phyloP scores from a whole-genome alignment of 352 stramenopile species.

The Pythium pyrilobum region DNA sequence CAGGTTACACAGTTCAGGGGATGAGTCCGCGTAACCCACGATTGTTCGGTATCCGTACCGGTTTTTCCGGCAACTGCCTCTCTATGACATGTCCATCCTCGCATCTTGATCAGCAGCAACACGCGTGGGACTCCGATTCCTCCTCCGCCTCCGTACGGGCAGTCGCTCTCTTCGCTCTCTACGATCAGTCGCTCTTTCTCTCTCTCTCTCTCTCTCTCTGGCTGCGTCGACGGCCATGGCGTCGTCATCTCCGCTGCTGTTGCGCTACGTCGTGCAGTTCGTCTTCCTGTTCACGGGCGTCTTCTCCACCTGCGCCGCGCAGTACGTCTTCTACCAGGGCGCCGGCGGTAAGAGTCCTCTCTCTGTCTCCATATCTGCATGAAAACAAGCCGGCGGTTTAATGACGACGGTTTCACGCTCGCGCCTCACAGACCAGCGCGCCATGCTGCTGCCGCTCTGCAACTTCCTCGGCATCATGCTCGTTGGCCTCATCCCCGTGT shows the following conservation, averaged over 20 bases:
- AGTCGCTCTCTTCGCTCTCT: background rate
- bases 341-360: slow-evolving; percentile 28
- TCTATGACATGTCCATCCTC: too few species aligned
- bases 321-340: slow-evolving; percentile 83
- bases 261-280: slow-evolving; percentile 35
- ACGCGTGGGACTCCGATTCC: too few species aligned
- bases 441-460: slow-evolving; percentile 83
- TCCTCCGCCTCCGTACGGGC: too few species aligned
- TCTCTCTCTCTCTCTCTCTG: background rate
- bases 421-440: slow-evolving; percentile 40
- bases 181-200: background rate
- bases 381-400: too few species aligned
- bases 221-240: background rate
- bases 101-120: too few species aligned
- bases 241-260: slow-evolving; percentile 4
- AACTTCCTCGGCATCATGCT: slow-evolving; percentile 88
- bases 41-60: too few species aligned
- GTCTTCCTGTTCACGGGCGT: slow-evolving; percentile 81
- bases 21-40: too few species aligned
- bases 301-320: slow-evolving; percentile 78
- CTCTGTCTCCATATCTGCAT: background rate
- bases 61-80: too few species aligned
- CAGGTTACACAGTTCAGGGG: too few species aligned
- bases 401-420: background rate
- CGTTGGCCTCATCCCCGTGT: slow-evolving; percentile 53